Evolutionary conservation across 805 yeast species (phyloP).

Genomic region (Clavispora phyllophila): DNA sequence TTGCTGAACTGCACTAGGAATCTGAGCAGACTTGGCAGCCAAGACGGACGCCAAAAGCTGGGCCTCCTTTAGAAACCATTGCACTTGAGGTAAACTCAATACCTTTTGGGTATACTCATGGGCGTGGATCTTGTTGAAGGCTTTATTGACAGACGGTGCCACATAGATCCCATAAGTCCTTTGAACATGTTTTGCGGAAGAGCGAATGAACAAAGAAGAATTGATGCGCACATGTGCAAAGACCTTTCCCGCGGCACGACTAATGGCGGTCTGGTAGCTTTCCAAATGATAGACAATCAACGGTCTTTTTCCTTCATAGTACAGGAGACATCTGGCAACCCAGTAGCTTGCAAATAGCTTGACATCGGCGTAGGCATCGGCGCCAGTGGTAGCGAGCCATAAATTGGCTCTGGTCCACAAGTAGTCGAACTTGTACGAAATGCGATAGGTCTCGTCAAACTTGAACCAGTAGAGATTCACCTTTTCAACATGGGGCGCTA

Average conservation of each 20-base stretch:
- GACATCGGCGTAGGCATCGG: background rate
- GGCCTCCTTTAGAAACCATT: conserved; percentile 1
- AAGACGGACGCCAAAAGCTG: conserved; percentile 2
- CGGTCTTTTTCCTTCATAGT: conserved; percentile 8
- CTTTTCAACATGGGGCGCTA: background rate
- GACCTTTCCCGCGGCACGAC: conserved; percentile 5
- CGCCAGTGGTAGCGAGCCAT: background rate
- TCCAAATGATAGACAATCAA: conserved; percentile 8
- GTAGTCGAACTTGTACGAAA: conserved; percentile 3
- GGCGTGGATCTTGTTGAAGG: background rate
- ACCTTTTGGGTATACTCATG: conserved; percentile 1
- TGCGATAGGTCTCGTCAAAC: conserved; percentile 4
- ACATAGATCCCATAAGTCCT: background rate
- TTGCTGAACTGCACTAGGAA: conserved; percentile 7
- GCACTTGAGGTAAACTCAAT: background rate
- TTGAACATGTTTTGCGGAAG: background rate
- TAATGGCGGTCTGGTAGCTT: conserved; percentile 7
- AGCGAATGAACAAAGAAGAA: background rate
- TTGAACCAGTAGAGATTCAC: background rate
- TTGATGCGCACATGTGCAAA: background rate
- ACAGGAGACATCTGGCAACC: background rate
- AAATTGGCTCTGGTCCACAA: background rate
- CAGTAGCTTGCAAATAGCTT: background rate
- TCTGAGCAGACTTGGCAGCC: conserved; percentile 5
- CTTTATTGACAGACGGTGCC: background rate